These are phyloP conservation scores for Xylaria curta DNA, from an alignment of 495 filamentous ascomycete species.

Conservation along the genomic window DNA sequence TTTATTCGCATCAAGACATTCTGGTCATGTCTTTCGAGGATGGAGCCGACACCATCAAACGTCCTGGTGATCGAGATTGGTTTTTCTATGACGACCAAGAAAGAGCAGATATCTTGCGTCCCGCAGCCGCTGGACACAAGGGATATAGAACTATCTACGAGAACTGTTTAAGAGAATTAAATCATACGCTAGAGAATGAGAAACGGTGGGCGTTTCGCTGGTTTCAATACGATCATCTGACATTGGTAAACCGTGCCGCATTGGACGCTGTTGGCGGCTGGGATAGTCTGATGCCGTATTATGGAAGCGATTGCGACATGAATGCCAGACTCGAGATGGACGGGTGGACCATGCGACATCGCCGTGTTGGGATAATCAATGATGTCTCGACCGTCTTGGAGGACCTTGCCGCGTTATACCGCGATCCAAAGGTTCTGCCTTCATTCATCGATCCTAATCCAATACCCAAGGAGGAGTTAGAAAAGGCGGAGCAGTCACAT, in stretches of 20 bases:
- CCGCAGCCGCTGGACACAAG: conserved; percentile 38
- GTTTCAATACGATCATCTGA: conserved; percentile 52
- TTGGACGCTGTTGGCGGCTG: conserved; percentile 63
- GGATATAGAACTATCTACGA: conserved; percentile 55
- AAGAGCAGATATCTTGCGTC: conserved; percentile 42
- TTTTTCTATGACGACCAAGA: conserved; percentile 45
- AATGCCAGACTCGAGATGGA: conserved; percentile 57
- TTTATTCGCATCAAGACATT: conserved; percentile 66
- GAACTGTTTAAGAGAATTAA: conserved; percentile 41
- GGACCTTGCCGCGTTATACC: conserved; percentile 50
- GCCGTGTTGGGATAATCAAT: conserved; percentile 50
- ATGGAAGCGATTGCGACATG: conserved; percentile 67
- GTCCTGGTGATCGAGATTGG: conserved; percentile 38
- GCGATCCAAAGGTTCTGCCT: conserved; percentile 36
- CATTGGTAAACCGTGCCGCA: conserved; percentile 55
- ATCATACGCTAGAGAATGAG: conserved; percentile 35
- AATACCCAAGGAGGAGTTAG: conserved; percentile 27
- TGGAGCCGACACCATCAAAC: conserved; percentile 39
- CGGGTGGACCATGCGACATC: conserved; percentile 49
- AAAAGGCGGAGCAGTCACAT: conserved; percentile 7
- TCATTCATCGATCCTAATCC: conserved; percentile 44
- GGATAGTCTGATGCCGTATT: conserved; percentile 67
- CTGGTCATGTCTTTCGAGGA: conserved; percentile 61
- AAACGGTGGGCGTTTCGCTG: conserved; percentile 41
- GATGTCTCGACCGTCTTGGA: conserved; percentile 53